These are phyloP conservation scores for Candida sp. DNA, from an alignment of 1,139 yeast species.

Conservation along the genomic window DNA sequence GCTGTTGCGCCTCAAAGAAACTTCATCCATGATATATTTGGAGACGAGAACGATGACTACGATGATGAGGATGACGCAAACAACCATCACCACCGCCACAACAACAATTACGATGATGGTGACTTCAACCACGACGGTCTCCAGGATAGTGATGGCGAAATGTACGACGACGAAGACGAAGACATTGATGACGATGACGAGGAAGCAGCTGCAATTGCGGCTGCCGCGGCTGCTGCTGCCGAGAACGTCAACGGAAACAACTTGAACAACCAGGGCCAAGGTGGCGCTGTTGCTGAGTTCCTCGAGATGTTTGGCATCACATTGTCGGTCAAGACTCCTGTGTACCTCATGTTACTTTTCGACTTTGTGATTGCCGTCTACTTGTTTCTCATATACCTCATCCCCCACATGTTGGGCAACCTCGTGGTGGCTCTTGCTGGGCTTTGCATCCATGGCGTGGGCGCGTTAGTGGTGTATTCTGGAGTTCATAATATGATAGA, in stretches of 20 bases:
- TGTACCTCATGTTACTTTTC: slow-evolving; percentile 38
- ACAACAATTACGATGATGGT: slow-evolving; percentile 2
- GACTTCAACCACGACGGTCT: slow-evolving; percentile 10
- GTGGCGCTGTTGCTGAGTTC: slow-evolving; percentile 27
- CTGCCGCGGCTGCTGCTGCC: slow-evolving; percentile 15
- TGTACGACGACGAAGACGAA: slow-evolving; percentile 6
- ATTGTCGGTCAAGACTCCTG: slow-evolving; percentile 39
- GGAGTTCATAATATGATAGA: not conserved
- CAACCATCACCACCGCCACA: not conserved
- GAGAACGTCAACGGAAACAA: slow-evolving; percentile 13
- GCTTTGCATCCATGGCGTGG: not conserved
- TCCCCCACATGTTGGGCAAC: slow-evolving; percentile 60
- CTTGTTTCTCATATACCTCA: slow-evolving; percentile 50
- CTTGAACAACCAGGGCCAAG: slow-evolving; percentile 6
- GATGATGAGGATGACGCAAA: slow-evolving; percentile 8
- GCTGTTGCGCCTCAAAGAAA: slow-evolving; percentile 1
- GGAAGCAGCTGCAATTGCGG: slow-evolving; percentile 15
- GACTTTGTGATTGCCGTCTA: slow-evolving; percentile 48
- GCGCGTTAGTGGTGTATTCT: not conserved
- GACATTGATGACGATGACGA: slow-evolving; percentile 15
- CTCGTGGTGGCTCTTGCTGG: slow-evolving; percentile 6
- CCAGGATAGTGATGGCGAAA: slow-evolving; percentile 10
- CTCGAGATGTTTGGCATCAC: slow-evolving; percentile 42
- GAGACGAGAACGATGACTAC: not conserved
- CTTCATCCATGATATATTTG: slow-evolving; percentile 4